These are phyloP conservation scores for Thelonectria blattea DNA, from an alignment of 2,329 filamentous ascomycete genomes.

Conservation along the genomic window DNA sequence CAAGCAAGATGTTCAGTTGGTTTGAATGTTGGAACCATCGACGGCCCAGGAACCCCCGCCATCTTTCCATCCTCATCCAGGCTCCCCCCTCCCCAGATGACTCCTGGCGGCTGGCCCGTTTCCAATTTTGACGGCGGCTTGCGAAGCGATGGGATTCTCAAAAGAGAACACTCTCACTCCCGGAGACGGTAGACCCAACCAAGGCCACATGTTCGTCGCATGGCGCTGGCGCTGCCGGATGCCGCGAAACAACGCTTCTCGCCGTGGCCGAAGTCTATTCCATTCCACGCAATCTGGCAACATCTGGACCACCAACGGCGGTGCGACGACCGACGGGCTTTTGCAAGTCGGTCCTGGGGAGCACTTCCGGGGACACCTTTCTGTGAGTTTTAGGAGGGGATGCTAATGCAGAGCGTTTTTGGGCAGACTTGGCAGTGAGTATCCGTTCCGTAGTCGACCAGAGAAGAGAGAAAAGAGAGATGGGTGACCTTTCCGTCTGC, in stretches of 20 bases:
- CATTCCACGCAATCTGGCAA: neutral
- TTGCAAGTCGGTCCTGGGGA: slow-evolving; percentile 23
- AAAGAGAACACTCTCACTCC: too few relatives aligned
- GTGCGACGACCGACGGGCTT: slow-evolving; percentile 15
- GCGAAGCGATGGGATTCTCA: too few relatives aligned
- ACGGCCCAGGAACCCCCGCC: slow-evolving; percentile 15
- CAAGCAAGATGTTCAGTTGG: too few relatives aligned
- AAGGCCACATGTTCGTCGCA: slow-evolving; percentile 31
- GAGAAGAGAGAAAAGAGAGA: neutral
- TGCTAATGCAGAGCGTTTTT: neutral
- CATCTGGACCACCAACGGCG: slow-evolving; percentile 31
- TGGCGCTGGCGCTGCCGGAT: slow-evolving; percentile 21
- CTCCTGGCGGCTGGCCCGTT: neutral
- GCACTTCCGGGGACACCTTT: neutral
- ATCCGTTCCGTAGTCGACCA: too few relatives aligned
- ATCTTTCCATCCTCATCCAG: neutral
- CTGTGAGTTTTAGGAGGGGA: too few relatives aligned
- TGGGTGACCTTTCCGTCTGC: slow-evolving; percentile 6
- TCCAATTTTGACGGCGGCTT: slow-evolving; percentile 1
- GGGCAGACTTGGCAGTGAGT: too few relatives aligned
- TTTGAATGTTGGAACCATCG: neutral
- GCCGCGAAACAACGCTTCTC: slow-evolving; percentile 31
- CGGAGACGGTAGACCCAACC: slow-evolving; percentile 8
- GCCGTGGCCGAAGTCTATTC: slow-evolving; percentile 33
- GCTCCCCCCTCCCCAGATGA: neutral